Conservation (phyloP, 2,329 filamentous ascomycete genomes). For the Stagonosporopsis chrysanthemi region DNA sequence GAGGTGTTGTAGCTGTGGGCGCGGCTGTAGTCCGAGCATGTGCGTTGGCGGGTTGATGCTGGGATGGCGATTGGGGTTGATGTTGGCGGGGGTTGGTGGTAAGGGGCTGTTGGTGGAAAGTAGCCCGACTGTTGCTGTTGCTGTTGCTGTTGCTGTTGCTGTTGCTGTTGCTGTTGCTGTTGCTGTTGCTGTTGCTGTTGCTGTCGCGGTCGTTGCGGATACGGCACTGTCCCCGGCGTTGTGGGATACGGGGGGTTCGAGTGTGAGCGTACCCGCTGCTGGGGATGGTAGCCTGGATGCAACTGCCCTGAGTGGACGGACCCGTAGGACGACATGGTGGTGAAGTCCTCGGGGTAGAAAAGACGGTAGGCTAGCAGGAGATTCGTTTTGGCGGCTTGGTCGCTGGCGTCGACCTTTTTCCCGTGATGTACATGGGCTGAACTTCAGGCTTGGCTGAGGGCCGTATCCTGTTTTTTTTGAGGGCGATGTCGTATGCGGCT, state of each 20-base stretch:
- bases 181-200: neutral
- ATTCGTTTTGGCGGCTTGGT: constrained; percentile 10
- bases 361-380: constrained; percentile 12
- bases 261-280: constrained; percentile 11
- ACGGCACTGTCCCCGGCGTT: constrained; percentile 15
- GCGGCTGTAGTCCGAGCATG: constrained; percentile 2
- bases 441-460: constrained; percentile 9
- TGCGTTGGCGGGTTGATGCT: neutral
- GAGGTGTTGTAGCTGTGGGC: constrained; percentile 10
- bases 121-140: constrained; percentile 12
- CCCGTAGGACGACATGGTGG: constrained; percentile 34
- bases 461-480: constrained; percentile 18
- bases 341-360: constrained; percentile 17
- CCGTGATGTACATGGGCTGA: constrained; percentile 8
- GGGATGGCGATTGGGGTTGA: constrained; percentile 14
- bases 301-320: constrained; percentile 27
- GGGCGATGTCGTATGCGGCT: constrained; percentile 20
- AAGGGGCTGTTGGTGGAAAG: constrained; percentile 12
- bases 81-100: constrained; percentile 5
- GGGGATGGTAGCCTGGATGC: constrained; percentile 23
- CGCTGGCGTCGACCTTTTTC: neutral
- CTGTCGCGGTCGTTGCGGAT: constrained; percentile 5
- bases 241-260: constrained; percentile 27
- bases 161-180: neutral
- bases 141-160: neutral